phyloP scores from a whole-genome alignment of 2,329 filamentous ascomycete species.

The Boeremia lycopersici region DNA sequence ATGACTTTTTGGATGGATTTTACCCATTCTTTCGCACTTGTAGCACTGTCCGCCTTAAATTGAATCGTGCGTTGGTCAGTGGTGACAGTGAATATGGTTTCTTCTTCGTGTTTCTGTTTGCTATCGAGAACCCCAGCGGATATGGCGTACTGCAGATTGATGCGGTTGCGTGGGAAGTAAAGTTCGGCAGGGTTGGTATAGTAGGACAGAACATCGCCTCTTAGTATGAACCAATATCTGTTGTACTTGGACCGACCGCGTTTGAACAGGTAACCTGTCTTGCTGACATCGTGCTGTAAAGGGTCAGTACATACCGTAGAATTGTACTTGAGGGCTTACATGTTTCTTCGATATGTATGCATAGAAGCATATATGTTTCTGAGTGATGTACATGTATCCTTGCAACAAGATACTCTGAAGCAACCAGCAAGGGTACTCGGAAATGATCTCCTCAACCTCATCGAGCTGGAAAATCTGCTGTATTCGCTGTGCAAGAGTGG shows the following conservation, averaged over 20 bases:
- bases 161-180: slow-evolving; percentile 90
- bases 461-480: slow-evolving; percentile 74
- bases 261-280: slow-evolving; percentile 88
- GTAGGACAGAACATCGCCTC: slow-evolving; percentile 90
- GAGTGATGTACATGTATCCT: slow-evolving; percentile 94
- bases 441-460: slow-evolving; percentile 80
- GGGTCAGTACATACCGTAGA: slow-evolving; percentile 24
- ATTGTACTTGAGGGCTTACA: slow-evolving; percentile 56
- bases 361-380: slow-evolving; percentile 94
- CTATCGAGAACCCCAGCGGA: slow-evolving; percentile 76
- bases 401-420: slow-evolving; percentile 90
- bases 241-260: slow-evolving; percentile 88
- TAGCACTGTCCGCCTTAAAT: slow-evolving; percentile 85
- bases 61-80: slow-evolving; percentile 84
- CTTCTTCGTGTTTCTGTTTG: slow-evolving; percentile 73
- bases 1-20: slow-evolving; percentile 93
- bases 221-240: slow-evolving; percentile 91
- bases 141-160: slow-evolving; percentile 90
- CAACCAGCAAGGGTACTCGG: slow-evolving; percentile 93
- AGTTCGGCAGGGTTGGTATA: slow-evolving; percentile 82
- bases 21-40: slow-evolving; percentile 95
- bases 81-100: slow-evolving; percentile 76
- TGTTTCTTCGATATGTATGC: slow-evolving; percentile 95
- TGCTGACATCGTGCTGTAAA: slow-evolving; percentile 61
- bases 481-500: slow-evolving; percentile 70